Evolutionary conservation across 1,139 yeast species (phyloP).

Genomic region (Kodamaea anthophila): DNA sequence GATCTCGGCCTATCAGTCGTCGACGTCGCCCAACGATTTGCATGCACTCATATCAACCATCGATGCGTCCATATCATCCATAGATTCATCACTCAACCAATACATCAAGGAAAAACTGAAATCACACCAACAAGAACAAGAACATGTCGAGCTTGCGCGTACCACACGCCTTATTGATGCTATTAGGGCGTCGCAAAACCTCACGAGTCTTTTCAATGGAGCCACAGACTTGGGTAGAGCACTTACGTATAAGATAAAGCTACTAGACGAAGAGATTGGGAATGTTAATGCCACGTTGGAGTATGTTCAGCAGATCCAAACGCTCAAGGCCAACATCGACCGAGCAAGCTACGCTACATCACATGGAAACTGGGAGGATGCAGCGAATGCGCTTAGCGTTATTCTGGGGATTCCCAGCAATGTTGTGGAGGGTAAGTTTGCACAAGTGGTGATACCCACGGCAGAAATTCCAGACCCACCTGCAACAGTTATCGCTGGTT

Average conservation of each 20-base stretch:
- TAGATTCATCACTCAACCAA: constrained; percentile 23
- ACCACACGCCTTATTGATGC: constrained; percentile 32
- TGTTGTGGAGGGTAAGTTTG: constrained; percentile 60
- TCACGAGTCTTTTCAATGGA: constrained; percentile 45
- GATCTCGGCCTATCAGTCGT: constrained; percentile 2
- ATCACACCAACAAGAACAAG: constrained; percentile 31
- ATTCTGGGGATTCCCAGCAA: constrained; percentile 44
- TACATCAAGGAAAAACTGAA: constrained; percentile 23
- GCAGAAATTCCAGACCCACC: constrained; percentile 87
- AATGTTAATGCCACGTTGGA: constrained; percentile 59
- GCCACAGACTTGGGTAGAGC: constrained; percentile 64
- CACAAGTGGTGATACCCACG: constrained; percentile 83
- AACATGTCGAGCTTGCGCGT: constrained; percentile 32
- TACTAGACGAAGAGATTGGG: constrained; percentile 64
- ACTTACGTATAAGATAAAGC: constrained; percentile 63
- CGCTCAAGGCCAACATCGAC: constrained; percentile 55
- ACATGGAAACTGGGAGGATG: constrained; percentile 61
- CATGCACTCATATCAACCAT: constrained; percentile 15
- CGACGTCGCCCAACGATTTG: constrained; percentile 16
- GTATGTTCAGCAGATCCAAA: constrained; percentile 62
- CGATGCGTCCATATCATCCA: constrained; percentile 14
- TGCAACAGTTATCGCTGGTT: constrained; percentile 44
- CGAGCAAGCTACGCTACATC: constrained; percentile 68
- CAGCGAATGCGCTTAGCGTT: constrained; percentile 56
- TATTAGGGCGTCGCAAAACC: constrained; percentile 36